A percentile compares a stretch with the other conserved stretches of the same genome.
Evolutionary conservation across 345 rosid genomes (phyloP).

Genomic region (Populus euphratica): DNA sequence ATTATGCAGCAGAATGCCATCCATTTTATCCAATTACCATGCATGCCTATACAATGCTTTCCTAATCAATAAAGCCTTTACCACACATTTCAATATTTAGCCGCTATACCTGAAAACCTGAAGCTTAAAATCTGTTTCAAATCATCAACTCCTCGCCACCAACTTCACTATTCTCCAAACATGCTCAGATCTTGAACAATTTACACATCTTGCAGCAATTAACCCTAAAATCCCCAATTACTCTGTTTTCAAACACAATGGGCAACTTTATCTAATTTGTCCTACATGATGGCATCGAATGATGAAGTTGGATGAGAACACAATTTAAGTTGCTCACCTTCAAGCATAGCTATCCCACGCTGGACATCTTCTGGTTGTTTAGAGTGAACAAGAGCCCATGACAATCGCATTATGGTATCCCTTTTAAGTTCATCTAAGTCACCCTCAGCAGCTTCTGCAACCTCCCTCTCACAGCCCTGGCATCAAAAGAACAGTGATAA

Average conservation of each 20-base stretch:
- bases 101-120: neutral
- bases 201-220: neutral
- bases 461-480: conserved; percentile 79
- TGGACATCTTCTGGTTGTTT: conserved; percentile 54
- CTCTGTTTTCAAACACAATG: neutral
- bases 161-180: neutral
- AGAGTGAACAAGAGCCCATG: conserved; percentile 90
- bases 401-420: conserved; percentile 63
- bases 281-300: neutral
- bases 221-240: neutral
- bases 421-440: conserved; percentile 44
- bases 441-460: conserved; percentile 52
- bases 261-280: neutral
- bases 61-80: neutral
- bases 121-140: neutral
- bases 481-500: neutral
- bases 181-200: neutral
- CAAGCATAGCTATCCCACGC: conserved; percentile 86
- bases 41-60: neutral
- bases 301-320: neutral
- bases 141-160: neutral
- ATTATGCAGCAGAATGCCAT: neutral
- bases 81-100: neutral
- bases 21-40: neutral
- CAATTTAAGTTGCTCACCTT: conserved; percentile 36